Evolutionary conservation across 208 protist genomes (phyloP), one percentile per base, ranked within the genome.

Genomic region (Trypanosoma platydactyli): DNA sequence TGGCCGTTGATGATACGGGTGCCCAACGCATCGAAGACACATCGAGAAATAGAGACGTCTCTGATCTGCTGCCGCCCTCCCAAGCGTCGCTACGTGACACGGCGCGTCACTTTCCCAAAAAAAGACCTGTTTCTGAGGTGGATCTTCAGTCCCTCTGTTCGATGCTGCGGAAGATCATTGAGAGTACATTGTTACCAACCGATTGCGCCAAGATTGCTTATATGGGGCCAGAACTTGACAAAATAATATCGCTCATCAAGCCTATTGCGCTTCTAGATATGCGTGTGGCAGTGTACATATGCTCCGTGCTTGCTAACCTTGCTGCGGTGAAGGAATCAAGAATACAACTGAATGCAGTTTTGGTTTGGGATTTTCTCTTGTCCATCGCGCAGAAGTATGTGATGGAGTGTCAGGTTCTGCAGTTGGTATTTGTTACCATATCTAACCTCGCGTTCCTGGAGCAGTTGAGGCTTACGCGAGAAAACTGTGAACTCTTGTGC

Each of bases 301-400:
- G 42, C 49, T 58, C 76, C 0, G 40, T 88, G 15, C 33, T 73
- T 22, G 69, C 65, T 12, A 84, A 82, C 48, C 49, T 81, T 27
- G 63, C 71, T 6, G 55, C 50, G 1, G 38, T 55, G 12, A 53
- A 67, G 3, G 70, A 66, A 16, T 60, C 38, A 46, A 20, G 41
- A 13, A 1, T 52, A 18, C 66, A 69, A 18, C 52, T 73, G 27
- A 55, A 66, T 13, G 58, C 50, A n/a, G 24, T 48, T 2, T 25
- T 57, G 6, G 57, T 79, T 0, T 76, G 61, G 71, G 7, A 35
- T 11, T 58, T 62, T 24, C 45, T 64, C 0, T 0, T 81, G 44
- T 4, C 49, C 7, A 72, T 61, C 5, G 61, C 60, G 7, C 68
- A 75, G n/a, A 66, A 62, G 27, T 73, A 78, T 66, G 44, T 64